Percentiles rank a stretch among this genome's conserved stretches.
Conservation (phyloP, 2,329 filamentous ascomycete genomes). For the Aspergillus ochraceoroseus region DNA sequence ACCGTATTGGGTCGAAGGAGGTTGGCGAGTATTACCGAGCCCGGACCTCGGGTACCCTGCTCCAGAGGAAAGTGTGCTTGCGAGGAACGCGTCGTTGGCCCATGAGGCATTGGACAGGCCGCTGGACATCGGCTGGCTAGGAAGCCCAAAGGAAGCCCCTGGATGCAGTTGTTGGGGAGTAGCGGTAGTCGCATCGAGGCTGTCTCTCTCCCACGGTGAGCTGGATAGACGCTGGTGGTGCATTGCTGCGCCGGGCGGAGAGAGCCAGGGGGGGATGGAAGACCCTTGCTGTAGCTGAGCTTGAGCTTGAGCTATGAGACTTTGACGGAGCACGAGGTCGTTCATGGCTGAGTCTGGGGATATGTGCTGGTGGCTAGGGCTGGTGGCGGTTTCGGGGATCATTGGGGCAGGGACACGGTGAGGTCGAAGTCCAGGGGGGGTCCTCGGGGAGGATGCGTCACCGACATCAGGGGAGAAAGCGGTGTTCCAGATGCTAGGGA, state of each 20-base stretch:
- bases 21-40: constrained; percentile 26
- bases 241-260: constrained; percentile 17
- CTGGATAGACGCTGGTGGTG: constrained; percentile 18
- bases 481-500: constrained; percentile 46
- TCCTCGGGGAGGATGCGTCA: constrained; percentile 39
- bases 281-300: constrained; percentile 22
- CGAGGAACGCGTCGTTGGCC: constrained; percentile 38
- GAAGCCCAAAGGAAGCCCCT: constrained; percentile 20
- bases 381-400: constrained; percentile 15
- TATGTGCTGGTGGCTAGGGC: constrained; percentile 20
- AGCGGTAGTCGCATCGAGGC: constrained; percentile 11
- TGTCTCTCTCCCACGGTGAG: constrained; percentile 26
- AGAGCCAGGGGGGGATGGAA: constrained; percentile 26
- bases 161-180: constrained; percentile 10
- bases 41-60: constrained; percentile 24
- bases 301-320: constrained; percentile 26
- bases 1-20: constrained; percentile 32
- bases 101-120: constrained; percentile 31
- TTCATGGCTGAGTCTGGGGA: constrained; percentile 27
- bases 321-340: constrained; percentile 29
- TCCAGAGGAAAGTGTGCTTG: constrained; percentile 28
- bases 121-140: constrained; percentile 28
- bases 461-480: constrained; percentile 44
- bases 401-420: constrained; percentile 21
- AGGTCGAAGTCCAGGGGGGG: constrained; percentile 34